Evolutionary conservation across 192 early-diverging fungal genomes (phyloP).

Genomic region (Podila horticola): DNA sequence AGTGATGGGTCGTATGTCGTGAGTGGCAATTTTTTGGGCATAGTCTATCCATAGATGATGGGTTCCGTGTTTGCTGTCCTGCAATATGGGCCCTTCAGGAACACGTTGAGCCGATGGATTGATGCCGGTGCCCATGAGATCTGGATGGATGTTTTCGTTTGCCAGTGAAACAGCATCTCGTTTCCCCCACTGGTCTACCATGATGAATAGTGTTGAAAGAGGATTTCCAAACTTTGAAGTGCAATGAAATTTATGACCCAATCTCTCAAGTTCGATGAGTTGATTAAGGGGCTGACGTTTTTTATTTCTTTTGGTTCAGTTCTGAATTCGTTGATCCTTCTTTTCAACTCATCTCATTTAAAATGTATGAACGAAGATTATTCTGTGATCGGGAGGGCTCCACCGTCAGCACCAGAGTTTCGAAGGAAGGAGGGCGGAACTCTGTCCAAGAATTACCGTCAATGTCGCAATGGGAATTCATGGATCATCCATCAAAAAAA

Average conservation of each 20-base stretch:
- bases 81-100: not conserved
- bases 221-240: not conserved
- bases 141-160: constrained; percentile 33
- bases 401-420: too few relatives aligned
- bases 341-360: constrained; percentile 3
- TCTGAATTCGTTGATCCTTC: not conserved
- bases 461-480: not conserved
- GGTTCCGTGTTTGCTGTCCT: not conserved
- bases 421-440: too few relatives aligned
- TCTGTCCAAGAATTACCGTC: not conserved
- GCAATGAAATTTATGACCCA: too few relatives aligned
- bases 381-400: too few relatives aligned
- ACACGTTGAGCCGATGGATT: constrained; percentile 4
- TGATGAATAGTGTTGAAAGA: not conserved
- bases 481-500: not conserved
- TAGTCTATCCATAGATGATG: constrained; percentile 7
- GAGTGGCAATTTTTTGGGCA: constrained; percentile 2
- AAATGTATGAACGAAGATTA: constrained; percentile 2
- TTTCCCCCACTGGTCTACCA: not conserved
- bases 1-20: not conserved
- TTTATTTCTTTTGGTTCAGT: not conserved
- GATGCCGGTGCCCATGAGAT: constrained; percentile 12
- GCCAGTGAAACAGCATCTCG: too few relatives aligned
- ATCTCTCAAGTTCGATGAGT: not conserved
- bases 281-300: constrained; percentile 2